A percentile compares a stretch with the other conserved stretches of the same genome.
phyloP scores from a whole-genome alignment of 768 basidiomycete species.

The Tylopilus rubrobrunneus region DNA sequence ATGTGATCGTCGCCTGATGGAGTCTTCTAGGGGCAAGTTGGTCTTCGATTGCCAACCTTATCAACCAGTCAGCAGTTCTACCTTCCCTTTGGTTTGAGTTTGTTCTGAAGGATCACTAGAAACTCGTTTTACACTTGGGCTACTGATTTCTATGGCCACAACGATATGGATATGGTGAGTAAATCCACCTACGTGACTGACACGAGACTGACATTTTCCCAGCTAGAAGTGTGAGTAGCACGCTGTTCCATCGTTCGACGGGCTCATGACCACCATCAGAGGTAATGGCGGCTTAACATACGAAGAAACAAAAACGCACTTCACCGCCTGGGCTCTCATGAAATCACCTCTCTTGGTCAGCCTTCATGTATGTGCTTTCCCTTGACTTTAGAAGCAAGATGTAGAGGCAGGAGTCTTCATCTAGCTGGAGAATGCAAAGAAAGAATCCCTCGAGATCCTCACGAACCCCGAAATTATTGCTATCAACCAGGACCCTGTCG shows the following conservation, averaged over 20 bases:
- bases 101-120: slow-evolving; percentile 30
- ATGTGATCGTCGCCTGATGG: background rate
- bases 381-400: slow-evolving; percentile 2
- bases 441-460: slow-evolving; percentile 51
- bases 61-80: slow-evolving; percentile 43
- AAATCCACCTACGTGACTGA: slow-evolving; percentile 2
- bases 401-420: background rate
- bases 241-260: background rate
- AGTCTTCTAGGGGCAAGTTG: slow-evolving; percentile 40
- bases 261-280: slow-evolving; percentile 27
- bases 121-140: slow-evolving; percentile 64
- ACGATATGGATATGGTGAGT: slow-evolving; percentile 65
- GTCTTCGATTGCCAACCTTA: slow-evolving; percentile 47
- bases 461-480: slow-evolving; percentile 63
- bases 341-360: slow-evolving; percentile 66
- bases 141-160: slow-evolving; percentile 64
- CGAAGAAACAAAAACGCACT: slow-evolving; percentile 67
- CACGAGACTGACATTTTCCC: slow-evolving; percentile 1
- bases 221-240: slow-evolving; percentile 53
- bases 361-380: slow-evolving; percentile 43
- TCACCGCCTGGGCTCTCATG: slow-evolving; percentile 70
- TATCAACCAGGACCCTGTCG: slow-evolving; percentile 64
- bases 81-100: background rate
- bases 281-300: slow-evolving; percentile 60
- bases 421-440: slow-evolving; percentile 49